Evolutionary conservation across 768 basidiomycete genomes (phyloP).

Genomic region (Tylopilus rubrobrunneus): DNA sequence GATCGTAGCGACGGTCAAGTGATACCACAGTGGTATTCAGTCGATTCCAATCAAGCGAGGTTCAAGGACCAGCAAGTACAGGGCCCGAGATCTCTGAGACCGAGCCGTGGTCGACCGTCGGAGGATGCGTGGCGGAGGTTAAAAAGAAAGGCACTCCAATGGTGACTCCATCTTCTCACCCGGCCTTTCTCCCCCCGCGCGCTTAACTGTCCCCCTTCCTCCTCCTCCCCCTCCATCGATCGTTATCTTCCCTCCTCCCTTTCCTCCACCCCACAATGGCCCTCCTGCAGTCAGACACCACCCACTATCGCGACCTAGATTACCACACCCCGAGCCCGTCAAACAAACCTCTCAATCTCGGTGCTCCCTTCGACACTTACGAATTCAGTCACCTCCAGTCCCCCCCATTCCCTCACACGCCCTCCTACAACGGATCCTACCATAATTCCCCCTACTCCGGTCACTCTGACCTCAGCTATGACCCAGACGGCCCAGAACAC

Average conservation of each 20-base stretch:
- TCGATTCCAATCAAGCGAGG: too few relatives aligned
- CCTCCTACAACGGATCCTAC: conserved; percentile 63
- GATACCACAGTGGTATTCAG: too few relatives aligned
- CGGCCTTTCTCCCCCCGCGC: conserved; percentile 22
- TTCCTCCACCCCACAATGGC: conserved; percentile 15
- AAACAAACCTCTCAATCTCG: conserved; percentile 25
- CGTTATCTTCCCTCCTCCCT: conserved; percentile 3
- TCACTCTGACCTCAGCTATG: conserved; percentile 62
- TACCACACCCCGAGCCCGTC: conserved; percentile 26
- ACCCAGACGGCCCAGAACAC: conserved; percentile 43
- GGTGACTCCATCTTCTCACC: conserved; percentile 27
- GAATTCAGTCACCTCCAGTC: conserved; percentile 35
- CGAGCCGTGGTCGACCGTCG: not conserved
- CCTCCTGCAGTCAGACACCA: conserved; percentile 26
- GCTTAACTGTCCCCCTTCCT: conserved; percentile 5
- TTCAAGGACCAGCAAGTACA: too few relatives aligned
- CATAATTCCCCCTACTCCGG: conserved; percentile 68
- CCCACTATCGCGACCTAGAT: conserved; percentile 22
- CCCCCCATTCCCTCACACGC: conserved; percentile 46
- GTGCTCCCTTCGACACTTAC: conserved; percentile 36
- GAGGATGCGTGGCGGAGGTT: conserved; percentile 27
- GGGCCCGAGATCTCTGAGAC: too few relatives aligned
- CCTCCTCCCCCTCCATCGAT: conserved; percentile 1
- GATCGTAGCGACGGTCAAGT: not conserved
- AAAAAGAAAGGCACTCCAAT: conserved; percentile 25